Conservation (phyloP, 2,329 filamentous ascomycete genomes). For the Diatrype stigma region DNA sequence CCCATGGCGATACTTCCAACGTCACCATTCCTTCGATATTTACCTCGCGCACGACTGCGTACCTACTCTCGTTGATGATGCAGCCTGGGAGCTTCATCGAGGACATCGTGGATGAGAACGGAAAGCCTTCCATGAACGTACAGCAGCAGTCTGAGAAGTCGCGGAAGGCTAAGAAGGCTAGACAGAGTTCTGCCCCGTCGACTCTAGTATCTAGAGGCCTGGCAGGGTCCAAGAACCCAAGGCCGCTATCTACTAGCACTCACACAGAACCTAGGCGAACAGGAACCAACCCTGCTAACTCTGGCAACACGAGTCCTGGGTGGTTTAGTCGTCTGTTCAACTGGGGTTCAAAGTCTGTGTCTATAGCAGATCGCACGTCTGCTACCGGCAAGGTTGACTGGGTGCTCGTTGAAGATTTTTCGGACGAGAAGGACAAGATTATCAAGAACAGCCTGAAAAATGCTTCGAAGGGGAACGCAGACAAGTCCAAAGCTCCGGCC, state of each 20-base stretch:
- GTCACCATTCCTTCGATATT: slow-evolving; percentile 92
- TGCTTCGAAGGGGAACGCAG: slow-evolving; percentile 28
- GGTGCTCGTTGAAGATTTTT: slow-evolving; percentile 65
- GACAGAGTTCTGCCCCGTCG: slow-evolving; percentile 25
- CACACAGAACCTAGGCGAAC: slow-evolving; percentile 12
- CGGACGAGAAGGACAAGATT: slow-evolving; percentile 46
- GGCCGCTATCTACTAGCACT: slow-evolving; percentile 9
- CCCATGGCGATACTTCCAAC: slow-evolving; percentile 92
- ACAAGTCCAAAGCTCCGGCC: slow-evolving; percentile 23
- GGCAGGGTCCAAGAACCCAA: slow-evolving; percentile 19
- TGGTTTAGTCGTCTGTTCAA: slow-evolving; percentile 45
- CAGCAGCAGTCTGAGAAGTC: slow-evolving; percentile 41
- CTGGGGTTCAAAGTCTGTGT: slow-evolving; percentile 26
- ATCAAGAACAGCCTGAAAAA: slow-evolving; percentile 39
- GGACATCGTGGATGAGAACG: slow-evolving; percentile 56
- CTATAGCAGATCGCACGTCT: slow-evolving; percentile 60
- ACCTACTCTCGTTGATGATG: slow-evolving; percentile 82
- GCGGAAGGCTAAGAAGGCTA: slow-evolving; percentile 32
- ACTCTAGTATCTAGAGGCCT: slow-evolving; percentile 23
- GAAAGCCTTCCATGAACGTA: slow-evolving; percentile 51
- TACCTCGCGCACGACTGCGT: slow-evolving; percentile 90
- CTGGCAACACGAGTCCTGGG: slow-evolving; percentile 23
- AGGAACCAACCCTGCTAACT: slow-evolving; percentile 11
- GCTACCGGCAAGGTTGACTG: slow-evolving; percentile 72
- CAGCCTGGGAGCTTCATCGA: slow-evolving; percentile 64